phyloP scores from a whole-genome alignment of 2,329 filamentous ascomycete species.

The Stagonosporopsis cucurbitacearum region DNA sequence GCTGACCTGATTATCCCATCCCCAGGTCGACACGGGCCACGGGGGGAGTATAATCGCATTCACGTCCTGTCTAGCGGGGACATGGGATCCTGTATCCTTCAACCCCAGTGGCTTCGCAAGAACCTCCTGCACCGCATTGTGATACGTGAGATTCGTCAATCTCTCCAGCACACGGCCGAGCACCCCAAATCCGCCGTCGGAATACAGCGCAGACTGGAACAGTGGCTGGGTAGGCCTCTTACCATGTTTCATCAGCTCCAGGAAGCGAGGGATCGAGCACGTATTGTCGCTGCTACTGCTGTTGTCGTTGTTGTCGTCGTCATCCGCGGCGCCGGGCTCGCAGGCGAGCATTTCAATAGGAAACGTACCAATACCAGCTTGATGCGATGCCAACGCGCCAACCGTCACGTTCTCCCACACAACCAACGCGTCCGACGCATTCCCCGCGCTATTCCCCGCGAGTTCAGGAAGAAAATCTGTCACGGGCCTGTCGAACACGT shows the following conservation, averaged over 20 bases:
- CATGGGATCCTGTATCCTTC: neutral
- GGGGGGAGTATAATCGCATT: neutral
- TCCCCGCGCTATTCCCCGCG: neutral
- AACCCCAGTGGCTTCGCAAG: neutral
- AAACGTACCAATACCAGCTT: neutral
- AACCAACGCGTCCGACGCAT: neutral
- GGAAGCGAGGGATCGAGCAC: neutral
- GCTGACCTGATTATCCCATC: neutral
- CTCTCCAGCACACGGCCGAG: neutral
- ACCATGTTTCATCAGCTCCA: neutral
- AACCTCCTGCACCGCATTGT: neutral
- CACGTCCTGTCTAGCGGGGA: neutral
- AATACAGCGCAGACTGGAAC: neutral
- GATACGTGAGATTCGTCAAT: neutral
- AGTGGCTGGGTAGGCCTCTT: neutral
- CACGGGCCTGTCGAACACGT: neutral
- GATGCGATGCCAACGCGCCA: neutral
- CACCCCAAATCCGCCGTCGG: neutral
- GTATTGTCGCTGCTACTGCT: neutral
- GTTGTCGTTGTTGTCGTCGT: neutral
- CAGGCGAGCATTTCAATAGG: neutral
- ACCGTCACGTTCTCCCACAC: neutral
- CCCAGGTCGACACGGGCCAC: neutral
- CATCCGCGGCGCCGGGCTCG: neutral
- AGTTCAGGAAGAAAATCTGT: neutral